These are phyloP conservation scores for Allomyces arbusculus DNA, from an alignment of 192 early-diverging fungal genomes.

Conservation along the genomic window DNA sequence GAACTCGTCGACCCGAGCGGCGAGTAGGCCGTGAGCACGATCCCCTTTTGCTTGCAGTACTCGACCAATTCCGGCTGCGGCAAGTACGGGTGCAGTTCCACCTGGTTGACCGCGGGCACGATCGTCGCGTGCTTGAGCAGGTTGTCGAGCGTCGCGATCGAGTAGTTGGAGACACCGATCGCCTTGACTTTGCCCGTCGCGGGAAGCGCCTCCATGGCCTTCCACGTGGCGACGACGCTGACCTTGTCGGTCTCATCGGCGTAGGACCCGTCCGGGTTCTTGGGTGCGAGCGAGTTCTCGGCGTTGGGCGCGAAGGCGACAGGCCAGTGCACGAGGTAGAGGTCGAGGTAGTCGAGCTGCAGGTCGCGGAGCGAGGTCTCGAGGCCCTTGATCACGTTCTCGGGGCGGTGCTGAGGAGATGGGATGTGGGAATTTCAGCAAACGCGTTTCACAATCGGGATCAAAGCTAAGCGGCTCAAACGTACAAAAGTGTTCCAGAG, in stretches of 20 bases:
- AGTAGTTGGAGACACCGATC: slow-evolving; percentile 77
- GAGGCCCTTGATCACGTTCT: slow-evolving; percentile 36
- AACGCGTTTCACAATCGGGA: too few species aligned
- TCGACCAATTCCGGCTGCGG: slow-evolving; percentile 26
- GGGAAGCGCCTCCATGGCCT: slow-evolving; percentile 58
- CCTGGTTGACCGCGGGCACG: slow-evolving; percentile 64
- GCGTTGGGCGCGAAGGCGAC: slow-evolving; percentile 22
- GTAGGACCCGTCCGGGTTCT: slow-evolving; percentile 9
- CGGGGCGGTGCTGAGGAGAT: slow-evolving; percentile 21
- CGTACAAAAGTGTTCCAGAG: slow-evolving; percentile 19
- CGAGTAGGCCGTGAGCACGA: slow-evolving; percentile 61
- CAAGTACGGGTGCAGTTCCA: slow-evolving; percentile 64
- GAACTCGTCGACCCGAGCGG: slow-evolving; percentile 40
- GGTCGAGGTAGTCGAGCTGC: slow-evolving; percentile 51
- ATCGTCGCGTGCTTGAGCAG: slow-evolving; percentile 42
- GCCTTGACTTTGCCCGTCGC: slow-evolving; percentile 44
- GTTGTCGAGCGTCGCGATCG: slow-evolving; percentile 35
- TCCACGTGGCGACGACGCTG: slow-evolving; percentile 49
- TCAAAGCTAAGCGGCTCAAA: not conserved
- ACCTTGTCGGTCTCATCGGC: not conserved
- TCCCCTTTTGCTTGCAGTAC: slow-evolving; percentile 44
- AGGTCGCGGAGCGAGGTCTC: slow-evolving; percentile 46
- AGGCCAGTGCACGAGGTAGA: slow-evolving; percentile 77
- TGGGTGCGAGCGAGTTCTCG: slow-evolving; percentile 1
- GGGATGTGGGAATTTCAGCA: too few species aligned